Evolutionary conservation across 1,139 yeast species (phyloP).

Genomic region (Dujonia santamariae): DNA sequence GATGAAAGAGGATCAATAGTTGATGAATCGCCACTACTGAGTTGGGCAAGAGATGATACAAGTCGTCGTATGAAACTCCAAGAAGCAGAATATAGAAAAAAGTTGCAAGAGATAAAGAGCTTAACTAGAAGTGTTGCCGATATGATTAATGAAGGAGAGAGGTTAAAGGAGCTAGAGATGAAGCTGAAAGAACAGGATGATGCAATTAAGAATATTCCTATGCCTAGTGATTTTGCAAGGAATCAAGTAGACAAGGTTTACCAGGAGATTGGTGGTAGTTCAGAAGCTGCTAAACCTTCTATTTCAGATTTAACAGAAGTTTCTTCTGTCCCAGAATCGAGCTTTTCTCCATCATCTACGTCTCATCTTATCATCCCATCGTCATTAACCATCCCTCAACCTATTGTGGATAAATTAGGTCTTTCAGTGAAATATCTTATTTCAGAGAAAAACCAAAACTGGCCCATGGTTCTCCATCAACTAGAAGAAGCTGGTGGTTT

Average conservation of each 20-base stretch:
- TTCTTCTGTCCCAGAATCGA: background rate
- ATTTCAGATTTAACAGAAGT: background rate
- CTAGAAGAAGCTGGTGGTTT: slow-evolving; percentile 43
- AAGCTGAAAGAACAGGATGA: slow-evolving; percentile 12
- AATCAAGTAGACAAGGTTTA: slow-evolving; percentile 17
- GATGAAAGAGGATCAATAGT: slow-evolving; percentile 3
- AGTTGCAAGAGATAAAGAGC: slow-evolving; percentile 17
- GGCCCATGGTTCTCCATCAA: slow-evolving; percentile 52
- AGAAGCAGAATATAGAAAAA: slow-evolving; percentile 20
- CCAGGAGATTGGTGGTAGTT: slow-evolving; percentile 2
- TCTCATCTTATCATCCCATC: slow-evolving; percentile 13
- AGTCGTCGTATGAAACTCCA: slow-evolving; percentile 15
- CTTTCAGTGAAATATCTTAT: slow-evolving; percentile 46
- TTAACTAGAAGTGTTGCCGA: slow-evolving; percentile 23
- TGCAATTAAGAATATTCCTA: slow-evolving; percentile 15
- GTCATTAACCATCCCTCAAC: slow-evolving; percentile 33
- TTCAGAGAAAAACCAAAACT: slow-evolving; percentile 45
- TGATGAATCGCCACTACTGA: slow-evolving; percentile 6
- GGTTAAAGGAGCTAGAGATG: slow-evolving; percentile 6
- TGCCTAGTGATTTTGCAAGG: slow-evolving; percentile 20
- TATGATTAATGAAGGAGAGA: slow-evolving; percentile 17
- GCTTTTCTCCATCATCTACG: background rate
- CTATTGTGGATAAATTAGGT: slow-evolving; percentile 43
- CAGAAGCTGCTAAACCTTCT: background rate
- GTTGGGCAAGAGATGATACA: slow-evolving; percentile 16